Conservation (phyloP, 345 rosid species). For the Lepidium aucheri region DNA sequence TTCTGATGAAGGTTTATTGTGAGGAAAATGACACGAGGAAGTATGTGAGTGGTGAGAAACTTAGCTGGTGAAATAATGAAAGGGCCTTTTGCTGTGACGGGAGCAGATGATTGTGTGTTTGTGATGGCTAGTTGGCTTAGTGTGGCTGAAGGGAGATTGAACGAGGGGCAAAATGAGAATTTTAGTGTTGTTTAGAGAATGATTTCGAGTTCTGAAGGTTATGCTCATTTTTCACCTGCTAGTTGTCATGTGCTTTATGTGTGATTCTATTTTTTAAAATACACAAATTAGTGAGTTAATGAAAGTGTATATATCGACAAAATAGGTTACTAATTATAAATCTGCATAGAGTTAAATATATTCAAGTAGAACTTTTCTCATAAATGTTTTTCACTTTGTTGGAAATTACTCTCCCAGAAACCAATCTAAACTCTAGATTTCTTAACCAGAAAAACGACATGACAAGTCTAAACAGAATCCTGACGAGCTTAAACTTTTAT, state of each 20-base stretch:
- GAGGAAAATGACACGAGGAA: conserved; percentile 46
- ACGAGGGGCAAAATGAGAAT: conserved; percentile 22
- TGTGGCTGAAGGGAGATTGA: conserved; percentile 46
- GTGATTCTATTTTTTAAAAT: too few relatives aligned
- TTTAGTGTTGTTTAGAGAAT: conserved; percentile 43
- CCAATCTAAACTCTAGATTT: too few relatives aligned
- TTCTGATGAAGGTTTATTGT: conserved; percentile 50
- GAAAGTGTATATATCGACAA: too few relatives aligned
- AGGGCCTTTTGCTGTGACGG: conserved; percentile 50
- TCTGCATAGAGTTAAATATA: too few relatives aligned
- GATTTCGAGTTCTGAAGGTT: conserved; percentile 32
- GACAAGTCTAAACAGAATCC: too few relatives aligned
- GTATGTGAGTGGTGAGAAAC: conserved; percentile 43
- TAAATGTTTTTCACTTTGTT: too few relatives aligned
- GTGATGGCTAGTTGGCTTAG: conserved; percentile 46
- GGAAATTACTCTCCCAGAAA: too few relatives aligned
- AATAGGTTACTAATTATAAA: too few relatives aligned
- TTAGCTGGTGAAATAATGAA: conserved; percentile 38
- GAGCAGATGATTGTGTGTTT: conserved; percentile 37
- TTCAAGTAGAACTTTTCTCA: too few relatives aligned
- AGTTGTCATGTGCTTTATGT: conserved; percentile 58
- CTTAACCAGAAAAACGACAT: too few relatives aligned
- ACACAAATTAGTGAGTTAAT: too few relatives aligned
- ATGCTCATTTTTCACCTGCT: conserved; percentile 38
- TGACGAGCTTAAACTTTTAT: too few relatives aligned